phyloP scores from a whole-genome alignment of 2,329 filamentous ascomycete species.

The Diplocarpon mali region DNA sequence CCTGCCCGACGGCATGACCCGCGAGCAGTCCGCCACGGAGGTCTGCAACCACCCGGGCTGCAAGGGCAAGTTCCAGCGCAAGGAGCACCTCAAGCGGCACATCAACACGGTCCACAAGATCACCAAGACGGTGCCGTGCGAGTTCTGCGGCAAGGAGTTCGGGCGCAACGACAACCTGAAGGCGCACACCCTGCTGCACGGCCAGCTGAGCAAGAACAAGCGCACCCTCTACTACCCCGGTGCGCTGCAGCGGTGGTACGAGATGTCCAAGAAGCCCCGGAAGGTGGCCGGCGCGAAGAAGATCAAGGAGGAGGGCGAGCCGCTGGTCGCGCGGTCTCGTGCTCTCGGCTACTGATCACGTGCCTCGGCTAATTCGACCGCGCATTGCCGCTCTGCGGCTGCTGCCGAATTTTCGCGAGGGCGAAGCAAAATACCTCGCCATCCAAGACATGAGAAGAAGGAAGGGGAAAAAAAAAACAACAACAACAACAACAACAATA shows the following conservation, averaged over 20 bases:
- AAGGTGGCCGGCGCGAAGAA: background rate
- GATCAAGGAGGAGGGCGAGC: background rate
- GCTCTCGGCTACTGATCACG: background rate
- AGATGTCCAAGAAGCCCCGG: background rate
- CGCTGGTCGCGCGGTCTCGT: background rate
- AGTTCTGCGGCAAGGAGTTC: constrained; percentile 2
- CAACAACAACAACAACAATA: too few species aligned
- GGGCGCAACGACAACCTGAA: constrained; percentile 2
- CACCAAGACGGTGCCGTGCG: background rate
- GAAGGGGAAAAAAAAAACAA: too few species aligned
- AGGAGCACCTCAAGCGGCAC: constrained; percentile 1
- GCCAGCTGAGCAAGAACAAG: background rate
- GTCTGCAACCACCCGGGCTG: background rate
- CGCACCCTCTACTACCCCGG: background rate
- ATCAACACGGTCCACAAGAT: background rate
- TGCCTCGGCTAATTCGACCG: too few species aligned
- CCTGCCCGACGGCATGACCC: too few species aligned
- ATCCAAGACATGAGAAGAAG: too few species aligned
- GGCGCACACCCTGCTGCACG: constrained; percentile 1
- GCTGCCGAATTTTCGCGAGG: too few species aligned
- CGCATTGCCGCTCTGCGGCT: too few species aligned
- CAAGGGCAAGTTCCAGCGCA: background rate
- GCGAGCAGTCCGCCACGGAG: too few species aligned
- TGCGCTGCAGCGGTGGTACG: background rate
- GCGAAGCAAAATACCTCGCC: too few species aligned